Conservation (phyloP, 495 filamentous ascomycete species). For the Aeminium ludgeri region DNA sequence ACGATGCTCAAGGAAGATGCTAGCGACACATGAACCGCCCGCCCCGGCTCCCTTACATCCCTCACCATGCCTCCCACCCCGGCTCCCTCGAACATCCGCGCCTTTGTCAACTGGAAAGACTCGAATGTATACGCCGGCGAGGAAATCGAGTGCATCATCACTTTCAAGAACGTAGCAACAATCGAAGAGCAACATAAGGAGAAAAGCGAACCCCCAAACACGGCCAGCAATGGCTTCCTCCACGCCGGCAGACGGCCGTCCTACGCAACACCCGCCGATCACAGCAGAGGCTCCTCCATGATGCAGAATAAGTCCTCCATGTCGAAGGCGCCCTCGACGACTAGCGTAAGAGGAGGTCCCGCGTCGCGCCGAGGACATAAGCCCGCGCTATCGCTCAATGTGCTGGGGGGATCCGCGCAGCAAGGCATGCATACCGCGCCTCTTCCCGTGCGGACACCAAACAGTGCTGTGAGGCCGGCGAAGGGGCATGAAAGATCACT, state of each 20-base stretch:
- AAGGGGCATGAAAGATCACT: conserved; percentile 61
- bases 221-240: conserved; percentile 23
- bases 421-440: conserved; percentile 12
- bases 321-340: conserved; percentile 10
- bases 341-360: conserved; percentile 16
- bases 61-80: conserved; percentile 10
- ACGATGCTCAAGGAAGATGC: neutral
- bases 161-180: conserved; percentile 73
- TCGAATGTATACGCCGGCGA: conserved; percentile 89
- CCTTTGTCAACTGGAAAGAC: conserved; percentile 86
- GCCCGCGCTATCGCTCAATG: conserved; percentile 41
- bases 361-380: conserved; percentile 34
- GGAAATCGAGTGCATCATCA: conserved; percentile 83
- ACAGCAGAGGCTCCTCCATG: conserved; percentile 9
- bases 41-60: conserved; percentile 1
- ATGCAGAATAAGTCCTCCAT: conserved; percentile 3
- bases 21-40: neutral
- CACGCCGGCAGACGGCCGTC: conserved; percentile 8
- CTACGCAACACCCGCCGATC: neutral
- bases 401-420: conserved; percentile 25
- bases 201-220: conserved; percentile 11
- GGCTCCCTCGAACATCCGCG: conserved; percentile 52
- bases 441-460: conserved; percentile 10
- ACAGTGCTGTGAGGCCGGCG: conserved; percentile 12
- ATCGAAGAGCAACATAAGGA: conserved; percentile 27